A percentile compares a stretch with the other conserved stretches of the same genome.
Evolutionary conservation across 2,329 filamentous ascomycete genomes (phyloP).

Genomic region (Aspergillus melleus): DNA sequence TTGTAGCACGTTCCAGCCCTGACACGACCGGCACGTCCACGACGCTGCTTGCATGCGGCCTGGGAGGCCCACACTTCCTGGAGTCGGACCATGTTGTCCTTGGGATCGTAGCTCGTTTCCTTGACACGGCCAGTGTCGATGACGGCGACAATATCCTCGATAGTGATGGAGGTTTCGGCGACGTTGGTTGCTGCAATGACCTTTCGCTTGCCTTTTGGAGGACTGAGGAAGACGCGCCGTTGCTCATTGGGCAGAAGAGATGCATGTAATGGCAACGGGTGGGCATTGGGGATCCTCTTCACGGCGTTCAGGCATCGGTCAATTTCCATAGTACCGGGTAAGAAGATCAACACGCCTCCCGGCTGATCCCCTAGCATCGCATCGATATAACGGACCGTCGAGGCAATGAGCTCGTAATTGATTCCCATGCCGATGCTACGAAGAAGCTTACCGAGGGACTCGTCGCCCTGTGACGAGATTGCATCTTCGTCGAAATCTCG

Average conservation of each 20-base stretch:
- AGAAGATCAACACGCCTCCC: slow-evolving; percentile 91
- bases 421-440: slow-evolving; percentile 77
- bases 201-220: slow-evolving; percentile 81
- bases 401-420: slow-evolving; percentile 83
- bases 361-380: slow-evolving; percentile 68
- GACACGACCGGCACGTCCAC: slow-evolving; percentile 90
- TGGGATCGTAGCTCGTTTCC: slow-evolving; percentile 89
- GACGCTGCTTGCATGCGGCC: slow-evolving; percentile 90
- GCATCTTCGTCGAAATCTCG: slow-evolving; percentile 35
- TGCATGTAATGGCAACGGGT: slow-evolving; percentile 86
- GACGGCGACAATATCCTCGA: slow-evolving; percentile 93
- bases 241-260: slow-evolving; percentile 88
- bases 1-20: slow-evolving; percentile 92
- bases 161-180: slow-evolving; percentile 97
- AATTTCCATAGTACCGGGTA: slow-evolving; percentile 91
- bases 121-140: slow-evolving; percentile 96
- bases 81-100: slow-evolving; percentile 90
- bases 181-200: slow-evolving; percentile 95
- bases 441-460: slow-evolving; percentile 66
- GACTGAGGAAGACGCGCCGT: slow-evolving; percentile 74
- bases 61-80: slow-evolving; percentile 94
- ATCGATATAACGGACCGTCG: slow-evolving; percentile 80
- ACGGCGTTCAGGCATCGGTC: slow-evolving; percentile 73
- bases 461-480: slow-evolving; percentile 45
- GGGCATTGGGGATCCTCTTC: slow-evolving; percentile 62